Conservation (phyloP, 1,284 basidiomycete species). For the Rhodotorula sp. region DNA sequence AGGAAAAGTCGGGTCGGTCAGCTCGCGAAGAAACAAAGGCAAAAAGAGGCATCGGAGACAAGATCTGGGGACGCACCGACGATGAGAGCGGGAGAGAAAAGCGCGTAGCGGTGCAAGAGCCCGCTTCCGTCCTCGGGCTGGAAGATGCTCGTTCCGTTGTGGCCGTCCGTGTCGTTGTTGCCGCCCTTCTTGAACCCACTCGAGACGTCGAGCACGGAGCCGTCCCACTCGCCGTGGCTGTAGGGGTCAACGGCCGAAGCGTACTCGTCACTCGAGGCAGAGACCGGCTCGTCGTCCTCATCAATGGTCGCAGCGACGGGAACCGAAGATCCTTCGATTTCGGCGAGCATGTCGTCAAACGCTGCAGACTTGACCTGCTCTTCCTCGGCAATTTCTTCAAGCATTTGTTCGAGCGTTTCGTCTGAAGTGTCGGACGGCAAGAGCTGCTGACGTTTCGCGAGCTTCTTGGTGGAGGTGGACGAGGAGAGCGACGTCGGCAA, state of each 20-base stretch:
- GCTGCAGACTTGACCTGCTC: constrained; percentile 13
- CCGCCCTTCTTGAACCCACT: neutral
- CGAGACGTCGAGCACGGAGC: constrained; percentile 9
- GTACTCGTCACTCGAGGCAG: neutral
- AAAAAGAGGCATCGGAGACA: neutral
- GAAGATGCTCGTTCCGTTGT: constrained; percentile 39
- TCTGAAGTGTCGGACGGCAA: neutral
- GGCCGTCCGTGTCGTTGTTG: neutral
- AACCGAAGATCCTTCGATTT: neutral
- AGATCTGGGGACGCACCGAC: constrained; percentile 9
- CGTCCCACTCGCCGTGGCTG: constrained; percentile 7
- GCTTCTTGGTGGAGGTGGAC: neutral
- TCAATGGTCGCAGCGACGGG: neutral
- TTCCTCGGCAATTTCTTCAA: constrained; percentile 12
- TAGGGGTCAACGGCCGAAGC: constrained; percentile 1
- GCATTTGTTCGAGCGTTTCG: neutral
- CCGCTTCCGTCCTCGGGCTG: constrained; percentile 15
- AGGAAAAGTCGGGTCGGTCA: neutral
- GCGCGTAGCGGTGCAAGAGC: constrained; percentile 35
- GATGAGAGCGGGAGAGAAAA: constrained; percentile 36
- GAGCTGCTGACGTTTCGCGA: constrained; percentile 7
- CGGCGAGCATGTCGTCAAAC: constrained; percentile 18
- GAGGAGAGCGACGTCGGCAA: constrained; percentile 5
- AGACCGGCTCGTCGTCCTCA: constrained; percentile 1
- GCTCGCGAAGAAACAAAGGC: neutral